phyloP scores from a whole-genome alignment of 83 land plant species.

The Isoetes engelmannii region DNA sequence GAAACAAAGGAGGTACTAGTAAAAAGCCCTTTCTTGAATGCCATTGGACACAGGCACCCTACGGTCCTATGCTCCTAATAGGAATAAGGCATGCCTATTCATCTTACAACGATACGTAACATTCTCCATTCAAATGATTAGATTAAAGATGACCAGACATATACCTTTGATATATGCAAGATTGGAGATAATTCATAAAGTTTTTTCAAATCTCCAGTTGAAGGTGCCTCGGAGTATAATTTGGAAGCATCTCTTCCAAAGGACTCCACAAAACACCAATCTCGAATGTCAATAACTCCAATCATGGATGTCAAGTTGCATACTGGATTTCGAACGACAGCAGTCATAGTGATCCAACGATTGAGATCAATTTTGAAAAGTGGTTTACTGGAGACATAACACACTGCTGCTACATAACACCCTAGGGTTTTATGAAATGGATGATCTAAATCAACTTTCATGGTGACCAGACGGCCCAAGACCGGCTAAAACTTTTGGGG shows the following conservation, averaged over 20 bases:
- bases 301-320: slow-evolving; percentile 86
- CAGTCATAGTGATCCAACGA: no score
- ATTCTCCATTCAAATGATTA: background rate
- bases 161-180: slow-evolving; percentile 69
- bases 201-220: slow-evolving; percentile 40
- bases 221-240: slow-evolving; percentile 69
- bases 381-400: no score
- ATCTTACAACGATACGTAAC: background rate
- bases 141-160: background rate
- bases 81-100: slow-evolving; percentile 13
- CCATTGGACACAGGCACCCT: slow-evolving; percentile 44
- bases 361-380: no score
- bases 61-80: slow-evolving; percentile 41
- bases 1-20: background rate
- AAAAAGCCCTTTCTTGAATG: slow-evolving; percentile 22
- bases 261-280: slow-evolving; percentile 86
- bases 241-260: slow-evolving; percentile 61
- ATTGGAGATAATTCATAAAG: slow-evolving; percentile 77
- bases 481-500: no score
- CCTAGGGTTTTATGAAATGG: no score
- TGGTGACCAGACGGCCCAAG: no score
- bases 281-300: slow-evolving; percentile 88
- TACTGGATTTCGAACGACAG: slow-evolving; percentile 79
- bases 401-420: no score
- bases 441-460: no score